phyloP scores from a whole-genome alignment of 495 filamentous ascomycete species.

The Xylaria castorea region DNA sequence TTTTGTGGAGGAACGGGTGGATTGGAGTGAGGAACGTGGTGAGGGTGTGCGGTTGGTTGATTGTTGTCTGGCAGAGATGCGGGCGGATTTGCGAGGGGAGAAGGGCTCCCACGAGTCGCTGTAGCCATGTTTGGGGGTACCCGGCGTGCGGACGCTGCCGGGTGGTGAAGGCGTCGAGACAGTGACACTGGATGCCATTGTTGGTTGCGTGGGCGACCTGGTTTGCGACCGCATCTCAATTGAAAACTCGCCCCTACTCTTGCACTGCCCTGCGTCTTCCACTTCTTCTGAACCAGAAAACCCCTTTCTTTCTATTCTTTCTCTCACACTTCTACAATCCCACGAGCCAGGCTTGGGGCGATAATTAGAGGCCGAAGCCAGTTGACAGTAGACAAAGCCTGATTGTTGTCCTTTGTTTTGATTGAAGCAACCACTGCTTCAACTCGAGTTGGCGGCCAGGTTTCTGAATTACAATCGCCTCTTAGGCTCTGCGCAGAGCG shows the following conservation, averaged over 20 bases:
- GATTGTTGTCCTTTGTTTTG: not conserved
- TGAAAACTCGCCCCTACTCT: slow-evolving; percentile 12
- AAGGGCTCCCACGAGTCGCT: slow-evolving; percentile 76
- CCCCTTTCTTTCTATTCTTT: not conserved
- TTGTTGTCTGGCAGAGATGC: slow-evolving; percentile 51
- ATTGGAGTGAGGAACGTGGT: slow-evolving; percentile 46
- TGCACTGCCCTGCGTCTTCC: not conserved
- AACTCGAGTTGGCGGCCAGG: not conserved
- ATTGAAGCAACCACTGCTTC: not conserved
- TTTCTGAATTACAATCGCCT: not conserved
- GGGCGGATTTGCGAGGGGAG: slow-evolving; percentile 63
- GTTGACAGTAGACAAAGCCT: not conserved
- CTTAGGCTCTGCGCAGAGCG: not conserved
- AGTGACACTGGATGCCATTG: slow-evolving; percentile 42
- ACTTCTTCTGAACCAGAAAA: not conserved
- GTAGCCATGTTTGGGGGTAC: slow-evolving; percentile 75
- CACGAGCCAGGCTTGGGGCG: not conserved
- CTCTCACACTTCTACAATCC: not conserved
- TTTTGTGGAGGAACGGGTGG: slow-evolving; percentile 39
- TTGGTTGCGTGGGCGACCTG: slow-evolving; percentile 26
- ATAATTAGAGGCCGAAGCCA: not conserved
- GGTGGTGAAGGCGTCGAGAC: slow-evolving; percentile 68
- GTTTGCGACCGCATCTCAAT: slow-evolving; percentile 2
- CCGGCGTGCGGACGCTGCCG: slow-evolving; percentile 67
- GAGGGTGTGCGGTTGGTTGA: slow-evolving; percentile 52